Percentiles rank a stretch among this genome's conserved stretches.
phyloP scores from a whole-genome alignment of 768 basidiomycete species.

The Cantharellus cinnabarinus region DNA sequence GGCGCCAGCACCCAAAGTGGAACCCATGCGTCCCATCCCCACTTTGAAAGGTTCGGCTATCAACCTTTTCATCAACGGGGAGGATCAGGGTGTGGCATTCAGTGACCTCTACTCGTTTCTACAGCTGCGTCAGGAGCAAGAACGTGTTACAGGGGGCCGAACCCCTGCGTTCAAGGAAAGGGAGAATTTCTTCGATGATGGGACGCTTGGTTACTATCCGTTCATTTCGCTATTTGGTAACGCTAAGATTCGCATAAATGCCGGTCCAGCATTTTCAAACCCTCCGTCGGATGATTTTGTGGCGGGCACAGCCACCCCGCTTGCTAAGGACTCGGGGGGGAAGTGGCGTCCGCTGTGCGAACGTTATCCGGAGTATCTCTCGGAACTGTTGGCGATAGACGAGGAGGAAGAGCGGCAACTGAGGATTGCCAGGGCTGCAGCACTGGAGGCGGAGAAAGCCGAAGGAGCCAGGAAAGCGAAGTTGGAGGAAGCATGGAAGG shows the following conservation, averaged over 20 bases:
- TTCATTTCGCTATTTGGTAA: slow-evolving; percentile 86
- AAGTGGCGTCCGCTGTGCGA: slow-evolving; percentile 69
- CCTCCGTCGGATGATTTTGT: slow-evolving; percentile 68
- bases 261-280: slow-evolving; percentile 71
- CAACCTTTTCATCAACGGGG: slow-evolving; percentile 84
- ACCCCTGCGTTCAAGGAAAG: slow-evolving; percentile 23
- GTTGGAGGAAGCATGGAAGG: neutral
- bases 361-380: slow-evolving; percentile 67
- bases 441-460: neutral
- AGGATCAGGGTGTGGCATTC: slow-evolving; percentile 66
- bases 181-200: slow-evolving; percentile 84
- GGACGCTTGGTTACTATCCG: slow-evolving; percentile 86
- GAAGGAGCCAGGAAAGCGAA: neutral
- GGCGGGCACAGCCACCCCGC: slow-evolving; percentile 16
- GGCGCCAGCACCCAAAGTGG: slow-evolving; percentile 4
- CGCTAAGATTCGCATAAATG: slow-evolving; percentile 64
- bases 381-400: slow-evolving; percentile 63
- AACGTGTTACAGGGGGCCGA: slow-evolving; percentile 23
- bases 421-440: neutral
- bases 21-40: slow-evolving; percentile 41
- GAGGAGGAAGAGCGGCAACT: slow-evolving; percentile 57
- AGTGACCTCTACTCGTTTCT: slow-evolving; percentile 72
- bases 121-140: slow-evolving; percentile 40
- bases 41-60: slow-evolving; percentile 50
- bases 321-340: slow-evolving; percentile 15